phyloP scores from a whole-genome alignment of 441 rosid species.

The Mallotus repandus region DNA sequence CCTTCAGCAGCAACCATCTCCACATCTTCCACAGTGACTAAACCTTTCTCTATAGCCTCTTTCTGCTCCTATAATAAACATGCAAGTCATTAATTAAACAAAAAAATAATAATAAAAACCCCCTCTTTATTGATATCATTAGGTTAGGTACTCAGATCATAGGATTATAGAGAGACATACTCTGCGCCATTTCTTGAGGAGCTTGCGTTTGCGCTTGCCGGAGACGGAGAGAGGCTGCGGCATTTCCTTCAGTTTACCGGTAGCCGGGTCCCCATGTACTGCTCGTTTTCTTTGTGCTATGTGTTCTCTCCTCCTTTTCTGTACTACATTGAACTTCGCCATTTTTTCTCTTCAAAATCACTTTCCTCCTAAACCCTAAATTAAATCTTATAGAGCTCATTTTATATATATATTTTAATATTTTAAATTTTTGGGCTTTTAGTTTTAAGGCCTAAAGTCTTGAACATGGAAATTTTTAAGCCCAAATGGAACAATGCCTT shows the following conservation, averaged over 20 bases:
- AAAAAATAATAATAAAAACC: background rate
- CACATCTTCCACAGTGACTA: slow-evolving; percentile 71
- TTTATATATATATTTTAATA: too few species aligned
- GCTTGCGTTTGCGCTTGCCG: slow-evolving; percentile 78
- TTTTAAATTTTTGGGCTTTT: too few species aligned
- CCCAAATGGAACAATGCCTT: too few species aligned
- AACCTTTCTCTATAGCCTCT: slow-evolving; percentile 62
- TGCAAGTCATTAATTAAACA: background rate
- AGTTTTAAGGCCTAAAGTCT: too few species aligned
- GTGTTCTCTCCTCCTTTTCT: slow-evolving; percentile 64
- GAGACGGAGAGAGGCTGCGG: slow-evolving; percentile 48
- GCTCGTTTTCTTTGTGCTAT: slow-evolving; percentile 55
- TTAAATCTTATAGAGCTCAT: too few species aligned
- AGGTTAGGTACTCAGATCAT: too few species aligned
- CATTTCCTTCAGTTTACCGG: slow-evolving; percentile 53
- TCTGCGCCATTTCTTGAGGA: slow-evolving; percentile 67
- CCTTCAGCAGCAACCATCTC: slow-evolving; percentile 68
- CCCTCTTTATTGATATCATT: too few species aligned
- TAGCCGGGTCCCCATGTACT: slow-evolving; percentile 61
- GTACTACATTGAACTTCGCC: slow-evolving; percentile 82
- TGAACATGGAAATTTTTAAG: too few species aligned
- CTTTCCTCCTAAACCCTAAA: slow-evolving; percentile 27
- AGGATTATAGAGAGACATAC: slow-evolving; percentile 22
- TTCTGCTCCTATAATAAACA: slow-evolving; percentile 59
- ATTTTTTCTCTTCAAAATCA: slow-evolving; percentile 25